Evolutionary conservation across 169 alveolate genomes (phyloP), one percentile per base, ranked within the genome.

Genomic region (Plasmodium ovale): DNA sequence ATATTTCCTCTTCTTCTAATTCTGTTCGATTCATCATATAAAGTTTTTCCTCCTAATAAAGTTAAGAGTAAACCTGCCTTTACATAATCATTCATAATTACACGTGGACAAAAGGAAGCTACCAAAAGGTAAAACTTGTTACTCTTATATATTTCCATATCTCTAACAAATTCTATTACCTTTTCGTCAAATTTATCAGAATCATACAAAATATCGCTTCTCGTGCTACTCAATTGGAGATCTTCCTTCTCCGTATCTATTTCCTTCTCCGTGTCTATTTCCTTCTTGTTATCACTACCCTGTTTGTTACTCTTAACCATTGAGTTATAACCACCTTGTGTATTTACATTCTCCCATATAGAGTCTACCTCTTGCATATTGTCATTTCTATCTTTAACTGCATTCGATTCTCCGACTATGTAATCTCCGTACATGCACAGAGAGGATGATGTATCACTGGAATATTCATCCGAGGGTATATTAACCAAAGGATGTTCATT

Each of bases 61-160:
- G 92, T 79, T 47, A 93, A 44, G 2, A 93, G 27, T n/a, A 93
- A 62, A n/a, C 95, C 95, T 47, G 93, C 95, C 71, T 88, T 59
- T 4, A 51, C 44, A 53, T 70, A 62, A 47, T 29, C 25, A 37
- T 51, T 84, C 82, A 87, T 87, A 37, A 89, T 71, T 1, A 87
- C 69, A 6, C 87, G 71, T n/a, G 92, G 93, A 49, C 93, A 93
- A 2, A 93, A 65, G 23, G 95, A 93, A 4, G 94, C 87, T 2
- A 93, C 93, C 33, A 74, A 87, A 56, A 93, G 62, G 62, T 93
- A 93, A 64, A 90, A 93, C 60, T 93, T 73, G 33, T 90, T 90
- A 39, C 87, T 89, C 59, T 84, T 94, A 12, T 87, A 42, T 65
- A 79, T 87, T 39, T 90, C 73, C 51, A 93, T 87, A 21, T 93